Conservation (phyloP, 1,284 basidiomycete genomes). For the Gomphus bonarii region DNA sequence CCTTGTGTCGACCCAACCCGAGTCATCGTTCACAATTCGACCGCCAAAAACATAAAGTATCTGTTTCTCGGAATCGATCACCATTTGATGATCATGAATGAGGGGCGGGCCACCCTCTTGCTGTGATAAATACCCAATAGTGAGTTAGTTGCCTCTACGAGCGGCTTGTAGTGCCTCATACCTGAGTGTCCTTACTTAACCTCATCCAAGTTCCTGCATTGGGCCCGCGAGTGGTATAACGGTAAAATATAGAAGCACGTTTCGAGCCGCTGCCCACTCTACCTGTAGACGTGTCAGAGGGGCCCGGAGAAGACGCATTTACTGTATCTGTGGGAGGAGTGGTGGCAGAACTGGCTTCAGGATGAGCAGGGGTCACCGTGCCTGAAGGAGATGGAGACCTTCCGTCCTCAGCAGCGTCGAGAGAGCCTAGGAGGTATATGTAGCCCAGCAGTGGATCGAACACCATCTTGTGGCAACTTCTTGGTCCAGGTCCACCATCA, state of each 20-base stretch:
- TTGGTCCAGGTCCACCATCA: slow-evolving; percentile 59
- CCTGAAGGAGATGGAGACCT: slow-evolving; percentile 18
- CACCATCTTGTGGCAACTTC: slow-evolving; percentile 79
- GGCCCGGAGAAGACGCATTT: background rate
- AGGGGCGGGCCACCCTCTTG: slow-evolving; percentile 60
- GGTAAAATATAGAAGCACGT: slow-evolving; percentile 38
- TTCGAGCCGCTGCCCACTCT: slow-evolving; percentile 6
- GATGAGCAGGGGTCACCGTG: slow-evolving; percentile 8
- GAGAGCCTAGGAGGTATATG: slow-evolving; percentile 62
- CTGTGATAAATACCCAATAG: slow-evolving; percentile 23
- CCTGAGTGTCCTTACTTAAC: slow-evolving; percentile 51
- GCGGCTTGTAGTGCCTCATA: slow-evolving; percentile 18
- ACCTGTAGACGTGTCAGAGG: background rate
- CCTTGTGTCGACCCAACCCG: slow-evolving; percentile 25
- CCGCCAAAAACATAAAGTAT: slow-evolving; percentile 75
- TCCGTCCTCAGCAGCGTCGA: slow-evolving; percentile 41
- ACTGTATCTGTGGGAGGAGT: background rate
- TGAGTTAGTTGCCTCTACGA: background rate
- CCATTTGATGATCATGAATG: slow-evolving; percentile 77
- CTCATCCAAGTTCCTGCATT: slow-evolving; percentile 58
- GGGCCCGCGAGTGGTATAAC: slow-evolving; percentile 53
- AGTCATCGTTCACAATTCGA: slow-evolving; percentile 55
- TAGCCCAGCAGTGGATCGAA: slow-evolving; percentile 60
- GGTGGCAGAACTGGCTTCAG: slow-evolving; percentile 8
- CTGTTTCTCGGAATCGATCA: slow-evolving; percentile 61